Conservation (phyloP, 441 rosid genomes). For the Adansonia rubrostipa region DNA sequence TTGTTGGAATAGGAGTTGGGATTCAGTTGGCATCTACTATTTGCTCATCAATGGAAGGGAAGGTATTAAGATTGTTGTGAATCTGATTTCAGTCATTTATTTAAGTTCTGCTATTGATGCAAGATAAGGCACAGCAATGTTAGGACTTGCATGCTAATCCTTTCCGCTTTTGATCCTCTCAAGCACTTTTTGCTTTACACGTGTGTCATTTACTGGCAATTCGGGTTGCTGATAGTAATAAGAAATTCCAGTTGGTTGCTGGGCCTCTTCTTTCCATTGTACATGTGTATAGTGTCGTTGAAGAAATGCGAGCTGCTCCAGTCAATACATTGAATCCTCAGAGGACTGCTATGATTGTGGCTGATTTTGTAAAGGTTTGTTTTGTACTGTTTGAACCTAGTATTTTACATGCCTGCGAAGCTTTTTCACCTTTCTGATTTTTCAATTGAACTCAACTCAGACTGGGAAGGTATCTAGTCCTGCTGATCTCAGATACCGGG, state of each 20-base stretch:
- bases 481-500: conserved; percentile 76
- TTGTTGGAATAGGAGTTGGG: conserved; percentile 76
- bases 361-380: conserved; percentile 78
- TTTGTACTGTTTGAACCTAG: conserved; percentile 14
- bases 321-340: conserved; percentile 90
- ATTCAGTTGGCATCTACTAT: conserved; percentile 87
- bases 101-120: not conserved
- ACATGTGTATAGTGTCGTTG: conserved; percentile 69
- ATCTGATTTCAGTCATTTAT: conserved; percentile 4
- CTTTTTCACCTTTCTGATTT: conserved; percentile 28
- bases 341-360: conserved; percentile 87
- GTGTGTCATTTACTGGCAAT: not conserved
- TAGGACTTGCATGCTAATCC: not conserved
- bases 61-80: conserved; percentile 46
- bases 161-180: conserved; percentile 7
- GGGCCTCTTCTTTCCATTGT: conserved; percentile 76
- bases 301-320: conserved; percentile 91
- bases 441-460: conserved; percentile 42
- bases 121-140: not conserved
- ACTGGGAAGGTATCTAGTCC: conserved; percentile 85
- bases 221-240: conserved; percentile 7
- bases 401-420: conserved; percentile 17
- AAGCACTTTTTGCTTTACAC: conserved; percentile 13
- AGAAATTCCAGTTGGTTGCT: conserved; percentile 69
- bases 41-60: conserved; percentile 90